Evolutionary conservation across 768 basidiomycete genomes (phyloP).

Genomic region (Termitomyces titanicus): DNA sequence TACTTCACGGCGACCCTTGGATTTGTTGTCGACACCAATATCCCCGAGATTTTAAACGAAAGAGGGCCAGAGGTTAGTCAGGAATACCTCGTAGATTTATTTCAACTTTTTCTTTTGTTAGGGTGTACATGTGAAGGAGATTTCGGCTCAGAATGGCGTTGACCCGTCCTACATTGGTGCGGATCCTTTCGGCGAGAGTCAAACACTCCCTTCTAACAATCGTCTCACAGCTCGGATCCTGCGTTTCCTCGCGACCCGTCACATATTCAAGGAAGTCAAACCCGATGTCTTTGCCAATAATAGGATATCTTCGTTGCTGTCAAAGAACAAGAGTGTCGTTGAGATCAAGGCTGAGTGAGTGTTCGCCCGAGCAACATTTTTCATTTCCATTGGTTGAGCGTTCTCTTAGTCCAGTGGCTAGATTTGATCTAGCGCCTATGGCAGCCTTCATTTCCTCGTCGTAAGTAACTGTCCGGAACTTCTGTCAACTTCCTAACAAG

Average conservation of each 20-base stretch:
- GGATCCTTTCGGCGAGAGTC: neutral
- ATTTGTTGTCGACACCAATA: conserved; percentile 24
- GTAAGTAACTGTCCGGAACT: conserved; percentile 5
- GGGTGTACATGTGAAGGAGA: conserved; percentile 32
- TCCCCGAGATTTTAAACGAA: conserved; percentile 31
- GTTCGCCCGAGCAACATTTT: neutral
- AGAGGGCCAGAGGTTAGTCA: conserved; percentile 20
- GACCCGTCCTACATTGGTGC: conserved; percentile 30
- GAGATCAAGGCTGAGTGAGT: conserved; percentile 27
- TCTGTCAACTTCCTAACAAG: neutral
- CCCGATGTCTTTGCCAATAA: conserved; percentile 25
- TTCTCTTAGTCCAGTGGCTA: conserved; percentile 13
- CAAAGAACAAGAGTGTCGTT: conserved; percentile 22
- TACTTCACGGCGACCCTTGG: conserved; percentile 18
- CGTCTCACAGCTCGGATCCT: conserved; percentile 17
- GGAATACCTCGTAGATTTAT: conserved; percentile 5
- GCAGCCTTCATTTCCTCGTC: conserved; percentile 14
- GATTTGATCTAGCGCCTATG: conserved; percentile 15
- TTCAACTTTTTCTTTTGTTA: conserved; percentile 5
- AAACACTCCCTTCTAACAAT: neutral
- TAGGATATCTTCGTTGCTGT: conserved; percentile 23
- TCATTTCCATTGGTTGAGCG: neutral
- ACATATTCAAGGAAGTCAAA: conserved; percentile 21
- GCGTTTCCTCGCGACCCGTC: conserved; percentile 20
- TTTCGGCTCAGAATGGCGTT: conserved; percentile 24